Conservation (phyloP, 805 yeast genomes). For the Starmerella khaoyaiensis region DNA sequence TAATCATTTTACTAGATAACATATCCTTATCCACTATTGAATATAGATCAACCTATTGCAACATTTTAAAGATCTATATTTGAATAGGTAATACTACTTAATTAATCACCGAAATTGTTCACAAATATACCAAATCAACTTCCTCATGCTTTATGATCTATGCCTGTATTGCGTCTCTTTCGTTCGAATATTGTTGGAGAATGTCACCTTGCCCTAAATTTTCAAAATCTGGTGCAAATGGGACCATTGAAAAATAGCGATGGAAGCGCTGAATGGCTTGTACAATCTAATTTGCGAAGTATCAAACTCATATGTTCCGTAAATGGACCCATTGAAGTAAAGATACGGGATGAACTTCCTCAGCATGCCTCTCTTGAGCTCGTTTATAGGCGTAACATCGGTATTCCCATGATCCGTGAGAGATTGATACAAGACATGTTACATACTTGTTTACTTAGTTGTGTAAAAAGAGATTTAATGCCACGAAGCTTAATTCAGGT, state of each 20-base stretch:
- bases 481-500: conserved; percentile 72
- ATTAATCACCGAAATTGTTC: too few species aligned
- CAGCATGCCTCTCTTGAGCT: conserved; percentile 66
- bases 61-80: too few species aligned
- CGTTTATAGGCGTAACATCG: conserved; percentile 62
- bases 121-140: too few species aligned
- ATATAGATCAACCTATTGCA: too few species aligned
- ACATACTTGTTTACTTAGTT: conserved; percentile 44
- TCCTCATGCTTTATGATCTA: too few species aligned
- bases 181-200: too few species aligned
- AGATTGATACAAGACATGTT: conserved; percentile 60
- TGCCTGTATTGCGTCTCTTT: too few species aligned
- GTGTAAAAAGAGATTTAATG: conserved; percentile 47
- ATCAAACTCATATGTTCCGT: conserved; percentile 45
- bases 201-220: too few species aligned
- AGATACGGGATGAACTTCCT: conserved; percentile 72
- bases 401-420: conserved; percentile 62
- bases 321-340: conserved; percentile 83
- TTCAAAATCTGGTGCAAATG: not conserved
- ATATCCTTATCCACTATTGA: too few species aligned
- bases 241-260: conserved; percentile 47
- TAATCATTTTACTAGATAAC: too few species aligned
- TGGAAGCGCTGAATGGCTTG: conserved; percentile 57
- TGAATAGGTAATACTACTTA: too few species aligned
- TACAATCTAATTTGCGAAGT: conserved; percentile 26